phyloP scores from a whole-genome alignment of 306 rosid species.

The Sophora flavescens region DNA sequence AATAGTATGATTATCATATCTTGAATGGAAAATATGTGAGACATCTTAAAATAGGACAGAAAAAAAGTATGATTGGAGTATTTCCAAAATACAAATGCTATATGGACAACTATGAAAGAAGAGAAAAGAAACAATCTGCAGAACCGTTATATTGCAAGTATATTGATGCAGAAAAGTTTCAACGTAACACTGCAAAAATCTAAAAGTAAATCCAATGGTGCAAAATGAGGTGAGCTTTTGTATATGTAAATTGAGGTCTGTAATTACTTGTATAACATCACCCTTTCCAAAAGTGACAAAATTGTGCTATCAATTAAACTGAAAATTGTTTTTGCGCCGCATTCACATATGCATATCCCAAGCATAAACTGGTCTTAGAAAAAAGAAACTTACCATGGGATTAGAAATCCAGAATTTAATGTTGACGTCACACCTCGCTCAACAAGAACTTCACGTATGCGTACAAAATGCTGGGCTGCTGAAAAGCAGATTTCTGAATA shows the following conservation, averaged over 20 bases:
- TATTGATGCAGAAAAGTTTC: slow-evolving; percentile 9
- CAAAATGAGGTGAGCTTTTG: slow-evolving; percentile 8
- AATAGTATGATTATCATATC: background rate
- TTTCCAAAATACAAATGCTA: background rate
- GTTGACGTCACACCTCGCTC: slow-evolving; percentile 74
- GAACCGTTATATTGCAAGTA: background rate
- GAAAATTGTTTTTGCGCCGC: slow-evolving; percentile 35
- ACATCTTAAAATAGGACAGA: slow-evolving; percentile 12
- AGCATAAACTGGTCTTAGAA: slow-evolving; percentile 15
- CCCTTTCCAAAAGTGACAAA: background rate
- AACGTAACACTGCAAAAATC: slow-evolving; percentile 21
- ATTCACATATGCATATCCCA: slow-evolving; percentile 32
- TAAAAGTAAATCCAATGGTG: background rate
- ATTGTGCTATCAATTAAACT: slow-evolving; percentile 7
- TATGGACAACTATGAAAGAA: slow-evolving; percentile 28
- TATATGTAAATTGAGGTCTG: background rate
- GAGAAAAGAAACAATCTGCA: slow-evolving; percentile 17
- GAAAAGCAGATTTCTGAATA: slow-evolving; percentile 72
- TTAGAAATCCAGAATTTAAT: slow-evolving; percentile 78
- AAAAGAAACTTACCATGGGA: slow-evolving; percentile 68
- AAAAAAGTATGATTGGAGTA: background rate
- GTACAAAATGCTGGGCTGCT: slow-evolving; percentile 75
- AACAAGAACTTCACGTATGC: slow-evolving; percentile 79
- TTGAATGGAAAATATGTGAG: slow-evolving; percentile 14
- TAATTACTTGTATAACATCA: background rate